A percentile compares a stretch with the other conserved stretches of the same genome.
phyloP scores from a whole-genome alignment of 306 rosid species.

The Abrus precatorius region DNA sequence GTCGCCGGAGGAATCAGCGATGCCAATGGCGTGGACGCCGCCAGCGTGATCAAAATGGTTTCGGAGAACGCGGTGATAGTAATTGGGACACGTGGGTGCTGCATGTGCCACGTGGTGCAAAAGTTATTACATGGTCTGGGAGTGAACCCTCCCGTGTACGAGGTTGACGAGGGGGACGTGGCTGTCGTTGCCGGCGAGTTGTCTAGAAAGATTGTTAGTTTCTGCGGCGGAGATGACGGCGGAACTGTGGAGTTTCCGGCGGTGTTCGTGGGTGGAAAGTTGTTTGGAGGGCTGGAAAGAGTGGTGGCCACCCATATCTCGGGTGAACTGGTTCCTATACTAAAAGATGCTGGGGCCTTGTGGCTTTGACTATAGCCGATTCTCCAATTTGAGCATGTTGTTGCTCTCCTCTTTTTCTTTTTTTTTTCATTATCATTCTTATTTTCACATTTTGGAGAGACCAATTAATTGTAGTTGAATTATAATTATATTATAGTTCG shows the following conservation, averaged over 20 bases:
- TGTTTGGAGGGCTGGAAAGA: conserved; percentile 80
- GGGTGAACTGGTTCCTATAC: conserved; percentile 72
- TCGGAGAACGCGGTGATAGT: conserved; percentile 68
- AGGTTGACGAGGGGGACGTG: conserved; percentile 62
- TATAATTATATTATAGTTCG: background rate
- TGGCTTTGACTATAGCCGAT: conserved; percentile 64
- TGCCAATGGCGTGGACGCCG: background rate
- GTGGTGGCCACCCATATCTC: conserved; percentile 77
- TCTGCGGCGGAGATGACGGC: background rate
- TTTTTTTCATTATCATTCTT: background rate
- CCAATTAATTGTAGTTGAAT: background rate
- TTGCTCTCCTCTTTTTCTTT: background rate
- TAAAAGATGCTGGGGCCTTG: conserved; percentile 76
- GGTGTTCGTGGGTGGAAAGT: conserved; percentile 79
- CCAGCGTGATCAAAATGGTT: conserved; percentile 42
- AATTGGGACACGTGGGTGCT: conserved; percentile 71
- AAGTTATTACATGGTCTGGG: conserved; percentile 65
- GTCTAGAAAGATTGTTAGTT: background rate
- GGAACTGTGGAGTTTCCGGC: conserved; percentile 63
- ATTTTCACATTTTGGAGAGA: background rate
- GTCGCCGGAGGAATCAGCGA: background rate
- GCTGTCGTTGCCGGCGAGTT: conserved; percentile 46
- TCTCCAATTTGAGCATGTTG: background rate
- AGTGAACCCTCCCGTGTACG: conserved; percentile 64
- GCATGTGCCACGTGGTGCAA: conserved; percentile 76